These are phyloP conservation scores for Talaromyces sp. DNA, from an alignment of 2,329 filamentous ascomycete genomes.

Conservation along the genomic window DNA sequence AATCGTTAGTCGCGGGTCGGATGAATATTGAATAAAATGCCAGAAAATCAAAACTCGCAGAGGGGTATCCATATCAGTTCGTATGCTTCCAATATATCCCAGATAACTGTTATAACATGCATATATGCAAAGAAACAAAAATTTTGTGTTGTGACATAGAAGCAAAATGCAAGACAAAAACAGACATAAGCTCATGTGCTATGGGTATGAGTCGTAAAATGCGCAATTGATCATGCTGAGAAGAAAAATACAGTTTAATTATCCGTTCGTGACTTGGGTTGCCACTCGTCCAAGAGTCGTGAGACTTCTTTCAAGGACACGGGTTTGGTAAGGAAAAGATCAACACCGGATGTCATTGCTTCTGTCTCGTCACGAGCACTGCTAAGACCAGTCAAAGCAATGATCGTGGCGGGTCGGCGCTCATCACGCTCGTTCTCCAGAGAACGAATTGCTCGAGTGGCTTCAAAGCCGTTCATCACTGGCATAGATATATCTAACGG, in stretches of 20 bases:
- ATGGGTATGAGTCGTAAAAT: background rate
- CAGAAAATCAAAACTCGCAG: conserved; percentile 3
- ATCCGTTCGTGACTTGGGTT: conserved; percentile 26
- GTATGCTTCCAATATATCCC: conserved; percentile 17
- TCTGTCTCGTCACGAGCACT: conserved; percentile 44
- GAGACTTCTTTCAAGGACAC: conserved; percentile 45
- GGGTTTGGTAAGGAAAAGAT: conserved; percentile 48
- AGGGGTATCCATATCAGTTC: conserved; percentile 18
- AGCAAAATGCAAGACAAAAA: background rate
- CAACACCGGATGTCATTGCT: conserved; percentile 42
- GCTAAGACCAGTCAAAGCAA: conserved; percentile 46
- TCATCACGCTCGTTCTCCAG: conserved; percentile 37
- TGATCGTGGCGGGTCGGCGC: conserved; percentile 36
- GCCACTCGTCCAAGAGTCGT: conserved; percentile 36
- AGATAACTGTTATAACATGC: background rate
- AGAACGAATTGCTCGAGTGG: conserved; percentile 45
- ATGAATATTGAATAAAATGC: background rate
- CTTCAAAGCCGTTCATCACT: conserved; percentile 48
- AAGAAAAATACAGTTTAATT: background rate
- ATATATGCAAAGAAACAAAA: conserved; percentile 4
- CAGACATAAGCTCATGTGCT: background rate
- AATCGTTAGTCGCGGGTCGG: background rate
- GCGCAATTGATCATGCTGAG: background rate
- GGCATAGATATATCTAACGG: conserved; percentile 45
- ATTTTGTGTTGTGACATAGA: conserved; percentile 3